These are phyloP conservation scores for Salix viminalis DNA, from an alignment of 345 rosid genomes.

Conservation along the genomic window DNA sequence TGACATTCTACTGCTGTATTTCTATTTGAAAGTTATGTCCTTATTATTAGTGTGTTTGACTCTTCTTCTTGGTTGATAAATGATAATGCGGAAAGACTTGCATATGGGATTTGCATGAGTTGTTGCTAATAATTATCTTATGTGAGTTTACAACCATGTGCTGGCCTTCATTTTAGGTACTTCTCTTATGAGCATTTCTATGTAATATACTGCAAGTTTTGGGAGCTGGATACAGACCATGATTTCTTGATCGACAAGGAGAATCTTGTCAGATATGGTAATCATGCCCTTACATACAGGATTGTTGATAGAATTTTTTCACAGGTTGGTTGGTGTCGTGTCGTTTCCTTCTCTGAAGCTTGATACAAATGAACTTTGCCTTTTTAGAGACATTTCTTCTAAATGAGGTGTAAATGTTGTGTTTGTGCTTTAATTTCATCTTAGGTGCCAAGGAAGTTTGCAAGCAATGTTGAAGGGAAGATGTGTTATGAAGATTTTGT, in stretches of 20 bases:
- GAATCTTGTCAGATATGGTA: slow-evolving; percentile 87
- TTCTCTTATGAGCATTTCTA: slow-evolving; percentile 95
- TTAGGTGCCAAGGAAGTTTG: slow-evolving; percentile 29
- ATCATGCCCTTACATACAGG: slow-evolving; percentile 89
- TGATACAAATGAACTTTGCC: neutral
- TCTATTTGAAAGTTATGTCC: neutral
- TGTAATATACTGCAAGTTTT: slow-evolving; percentile 94
- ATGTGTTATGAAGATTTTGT: slow-evolving; percentile 37
- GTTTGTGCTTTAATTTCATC: neutral
- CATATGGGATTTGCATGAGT: neutral
- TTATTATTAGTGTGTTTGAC: neutral
- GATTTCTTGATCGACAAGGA: slow-evolving; percentile 94
- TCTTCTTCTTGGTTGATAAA: neutral
- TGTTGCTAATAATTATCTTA: neutral
- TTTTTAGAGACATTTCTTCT: neutral
- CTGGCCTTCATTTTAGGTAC: slow-evolving; percentile 46
- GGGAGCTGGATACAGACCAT: slow-evolving; percentile 97
- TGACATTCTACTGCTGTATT: neutral
- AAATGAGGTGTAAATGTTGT: neutral
- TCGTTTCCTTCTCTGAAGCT: neutral
- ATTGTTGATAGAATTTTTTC: slow-evolving; percentile 88
- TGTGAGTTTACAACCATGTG: slow-evolving; percentile 1
- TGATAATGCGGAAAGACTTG: neutral
- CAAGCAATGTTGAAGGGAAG: slow-evolving; percentile 30
- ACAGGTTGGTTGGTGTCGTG: slow-evolving; percentile 48